These are phyloP conservation scores for Trichoderma reesei DNA, from an alignment of 495 filamentous ascomycete genomes.

Conservation along the genomic window DNA sequence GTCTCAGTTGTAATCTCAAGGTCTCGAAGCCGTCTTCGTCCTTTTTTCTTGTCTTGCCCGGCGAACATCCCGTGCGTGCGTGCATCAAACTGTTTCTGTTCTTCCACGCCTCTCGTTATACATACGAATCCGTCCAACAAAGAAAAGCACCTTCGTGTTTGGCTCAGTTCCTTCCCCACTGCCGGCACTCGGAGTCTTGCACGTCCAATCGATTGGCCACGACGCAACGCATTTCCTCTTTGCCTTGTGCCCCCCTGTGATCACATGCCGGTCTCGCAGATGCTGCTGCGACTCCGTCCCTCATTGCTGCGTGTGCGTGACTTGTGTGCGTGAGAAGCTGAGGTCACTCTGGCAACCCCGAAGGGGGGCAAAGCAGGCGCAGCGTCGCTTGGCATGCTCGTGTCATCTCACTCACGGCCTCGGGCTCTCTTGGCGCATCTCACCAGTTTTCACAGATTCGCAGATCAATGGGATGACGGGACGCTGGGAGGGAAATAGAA, in stretches of 20 bases:
- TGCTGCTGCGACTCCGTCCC: background rate
- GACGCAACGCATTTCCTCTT: background rate
- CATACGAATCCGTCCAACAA: background rate
- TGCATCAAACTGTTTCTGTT: no score
- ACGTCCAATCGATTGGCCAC: background rate
- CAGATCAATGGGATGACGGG: no score
- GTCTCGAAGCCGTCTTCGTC: background rate
- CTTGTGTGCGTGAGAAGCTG: conserved; percentile 4
- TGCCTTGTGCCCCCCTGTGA: background rate
- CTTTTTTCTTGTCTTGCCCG: no score
- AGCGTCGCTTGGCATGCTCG: background rate
- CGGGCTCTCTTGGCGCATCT: no score
- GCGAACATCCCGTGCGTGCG: no score
- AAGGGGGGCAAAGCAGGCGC: background rate
- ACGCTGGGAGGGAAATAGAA: no score
- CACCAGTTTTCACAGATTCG: no score
- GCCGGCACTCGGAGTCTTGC: background rate
- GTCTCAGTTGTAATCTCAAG: no score
- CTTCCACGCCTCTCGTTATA: no score
- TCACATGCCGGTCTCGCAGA: background rate
- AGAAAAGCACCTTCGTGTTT: no score
- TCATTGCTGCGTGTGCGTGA: background rate
- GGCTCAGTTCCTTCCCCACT: background rate
- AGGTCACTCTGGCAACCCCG: conserved; percentile 4
- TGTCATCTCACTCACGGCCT: no score